phyloP scores from a whole-genome alignment of 2,329 filamentous ascomycete species.

The Fusarium phyllophilum region DNA sequence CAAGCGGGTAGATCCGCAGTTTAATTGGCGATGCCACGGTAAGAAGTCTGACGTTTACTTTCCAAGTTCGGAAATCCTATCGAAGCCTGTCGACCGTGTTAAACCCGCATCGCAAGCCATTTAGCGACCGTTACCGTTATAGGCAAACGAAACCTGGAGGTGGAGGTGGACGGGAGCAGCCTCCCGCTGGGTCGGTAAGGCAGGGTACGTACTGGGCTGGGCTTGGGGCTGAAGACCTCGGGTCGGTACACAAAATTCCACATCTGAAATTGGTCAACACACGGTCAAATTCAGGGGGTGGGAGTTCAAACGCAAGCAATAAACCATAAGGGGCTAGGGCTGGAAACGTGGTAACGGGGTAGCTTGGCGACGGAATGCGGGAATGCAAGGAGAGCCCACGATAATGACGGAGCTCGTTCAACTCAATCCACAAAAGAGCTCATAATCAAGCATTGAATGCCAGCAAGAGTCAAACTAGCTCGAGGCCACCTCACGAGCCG shows the following conservation, averaged over 20 bases:
- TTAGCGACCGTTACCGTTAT: constrained; percentile 35
- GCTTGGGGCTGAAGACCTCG: constrained; percentile 31
- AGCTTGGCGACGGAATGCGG: constrained; percentile 36
- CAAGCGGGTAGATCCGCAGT: constrained; percentile 37
- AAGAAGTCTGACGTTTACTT: constrained; percentile 26
- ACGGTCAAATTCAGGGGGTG: constrained; percentile 13
- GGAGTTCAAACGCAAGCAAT: constrained; percentile 22
- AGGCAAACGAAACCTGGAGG: constrained; percentile 4
- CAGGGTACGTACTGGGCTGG: constrained; percentile 15
- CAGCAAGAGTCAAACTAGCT: constrained; percentile 21
- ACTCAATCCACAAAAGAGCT: constrained; percentile 26
- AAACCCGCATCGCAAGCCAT: constrained; percentile 12
- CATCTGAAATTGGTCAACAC: constrained; percentile 12
- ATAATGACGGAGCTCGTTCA: constrained; percentile 33
- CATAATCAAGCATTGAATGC: constrained; percentile 24
- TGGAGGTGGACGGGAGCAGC: constrained; percentile 24
- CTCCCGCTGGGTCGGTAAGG: constrained; percentile 18
- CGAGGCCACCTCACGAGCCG: constrained; percentile 27
- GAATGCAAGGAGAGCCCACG: constrained; percentile 38
- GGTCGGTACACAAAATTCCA: constrained; percentile 31
- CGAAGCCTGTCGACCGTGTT: constrained; percentile 18
- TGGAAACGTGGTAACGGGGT: constrained; percentile 38
- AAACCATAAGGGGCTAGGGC: constrained; percentile 25
- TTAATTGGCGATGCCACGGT: constrained; percentile 21
- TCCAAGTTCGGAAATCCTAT: constrained; percentile 31